These are phyloP conservation scores for Pseudogymnoascus sp. DNA, from an alignment of 2,329 filamentous ascomycete species.

Conservation along the genomic window DNA sequence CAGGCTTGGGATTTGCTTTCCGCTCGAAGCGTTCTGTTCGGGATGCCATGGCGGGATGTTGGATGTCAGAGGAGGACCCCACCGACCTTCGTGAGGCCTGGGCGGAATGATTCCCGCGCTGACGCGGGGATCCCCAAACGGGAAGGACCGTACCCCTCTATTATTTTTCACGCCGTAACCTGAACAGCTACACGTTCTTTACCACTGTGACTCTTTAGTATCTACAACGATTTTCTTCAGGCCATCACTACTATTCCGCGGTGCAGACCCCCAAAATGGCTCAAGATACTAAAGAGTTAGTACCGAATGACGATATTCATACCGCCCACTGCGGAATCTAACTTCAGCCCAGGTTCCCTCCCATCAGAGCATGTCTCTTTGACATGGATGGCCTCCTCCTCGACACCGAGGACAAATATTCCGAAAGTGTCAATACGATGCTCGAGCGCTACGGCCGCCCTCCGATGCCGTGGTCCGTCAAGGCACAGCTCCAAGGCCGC, in stretches of 20 bases:
- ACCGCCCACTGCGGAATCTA: neutral
- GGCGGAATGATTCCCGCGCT: neutral
- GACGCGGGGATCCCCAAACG: neutral
- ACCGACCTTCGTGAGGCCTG: neutral
- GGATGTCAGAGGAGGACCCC: neutral
- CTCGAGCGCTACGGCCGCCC: slow-evolving; percentile 68
- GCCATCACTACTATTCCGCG: neutral
- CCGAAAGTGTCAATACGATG: slow-evolving; percentile 71
- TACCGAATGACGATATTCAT: neutral
- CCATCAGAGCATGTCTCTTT: slow-evolving; percentile 85
- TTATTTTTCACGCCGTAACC: neutral
- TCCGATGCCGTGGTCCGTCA: slow-evolving; percentile 82
- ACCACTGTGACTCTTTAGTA: neutral
- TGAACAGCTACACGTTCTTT: neutral
- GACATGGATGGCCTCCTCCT: slow-evolving; percentile 98
- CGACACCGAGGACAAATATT: slow-evolving; percentile 90
- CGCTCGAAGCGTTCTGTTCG: slow-evolving; percentile 27
- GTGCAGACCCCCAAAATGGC: neutral
- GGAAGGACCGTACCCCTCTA: slow-evolving; percentile 5
- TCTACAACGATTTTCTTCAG: neutral
- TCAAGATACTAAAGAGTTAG: slow-evolving; percentile 6
- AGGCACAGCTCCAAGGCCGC: slow-evolving; percentile 60
- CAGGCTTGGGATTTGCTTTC: slow-evolving; percentile 16
- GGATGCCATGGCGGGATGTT: slow-evolving; percentile 21
- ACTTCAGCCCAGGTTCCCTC: slow-evolving; percentile 52